Evolutionary conservation across 352 stramenopile genomes (phyloP).

Genomic region (Peronosclerospora sorghi): DNA sequence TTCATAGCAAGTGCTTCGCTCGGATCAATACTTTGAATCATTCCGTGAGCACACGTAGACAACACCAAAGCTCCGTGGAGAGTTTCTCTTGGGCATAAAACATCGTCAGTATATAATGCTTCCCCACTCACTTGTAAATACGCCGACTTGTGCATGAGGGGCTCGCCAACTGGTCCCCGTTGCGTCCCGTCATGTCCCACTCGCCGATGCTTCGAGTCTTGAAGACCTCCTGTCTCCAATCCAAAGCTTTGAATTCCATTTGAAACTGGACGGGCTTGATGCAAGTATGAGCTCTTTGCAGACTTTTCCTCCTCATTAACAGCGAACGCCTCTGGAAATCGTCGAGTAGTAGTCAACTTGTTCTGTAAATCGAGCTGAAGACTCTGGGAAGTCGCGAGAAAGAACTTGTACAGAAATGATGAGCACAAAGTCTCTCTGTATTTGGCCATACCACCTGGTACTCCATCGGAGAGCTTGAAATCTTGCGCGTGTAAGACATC

Average conservation of each 20-base stretch:
- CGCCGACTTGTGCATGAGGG: conserved; percentile 87
- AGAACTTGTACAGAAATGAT: conserved; percentile 95
- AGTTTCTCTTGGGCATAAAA: conserved; percentile 73
- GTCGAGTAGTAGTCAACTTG: conserved; percentile 1
- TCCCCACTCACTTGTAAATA: conserved; percentile 92
- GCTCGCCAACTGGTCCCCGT: conserved; percentile 76
- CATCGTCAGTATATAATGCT: conserved; percentile 92
- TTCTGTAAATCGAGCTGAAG: conserved; percentile 37
- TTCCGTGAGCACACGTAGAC: conserved; percentile 62
- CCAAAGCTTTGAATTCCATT: conserved; percentile 48
- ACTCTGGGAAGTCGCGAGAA: conserved; percentile 50
- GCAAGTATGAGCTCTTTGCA: conserved; percentile 44
- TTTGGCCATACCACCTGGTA: conserved; percentile 90
- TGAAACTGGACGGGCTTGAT: conserved; percentile 39
- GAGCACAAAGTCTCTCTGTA: conserved; percentile 90
- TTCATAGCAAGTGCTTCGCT: conserved; percentile 69
- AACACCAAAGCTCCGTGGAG: conserved; percentile 90
- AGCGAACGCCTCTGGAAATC: conserved; percentile 15
- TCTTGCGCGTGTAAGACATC: conserved; percentile 77
- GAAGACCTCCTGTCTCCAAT: conserved; percentile 48
- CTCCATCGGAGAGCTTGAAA: conserved; percentile 83
- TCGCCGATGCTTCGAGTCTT: conserved; percentile 48
- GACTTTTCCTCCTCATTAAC: conserved; percentile 36
- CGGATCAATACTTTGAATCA: conserved; percentile 84
- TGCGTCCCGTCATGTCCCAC: conserved; percentile 26